A percentile compares a stretch with the other conserved stretches of the same genome.
Conservation (phyloP, 768 basidiomycete species). For the Hypsizygus marmoreus region DNA sequence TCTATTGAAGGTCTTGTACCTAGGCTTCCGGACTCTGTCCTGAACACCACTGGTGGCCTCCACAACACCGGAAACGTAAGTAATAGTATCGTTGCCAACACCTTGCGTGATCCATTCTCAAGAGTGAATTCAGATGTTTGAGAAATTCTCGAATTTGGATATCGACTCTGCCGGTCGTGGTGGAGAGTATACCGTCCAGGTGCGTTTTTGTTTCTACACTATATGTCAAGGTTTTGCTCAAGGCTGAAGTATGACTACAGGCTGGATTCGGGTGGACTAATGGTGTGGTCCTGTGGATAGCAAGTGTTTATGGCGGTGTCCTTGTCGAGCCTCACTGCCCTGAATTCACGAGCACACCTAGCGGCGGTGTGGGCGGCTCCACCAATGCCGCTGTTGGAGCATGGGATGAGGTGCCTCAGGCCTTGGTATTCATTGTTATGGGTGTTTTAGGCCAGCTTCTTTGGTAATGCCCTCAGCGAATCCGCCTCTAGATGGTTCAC, state of each 20-base stretch:
- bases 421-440: constrained; percentile 1
- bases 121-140: constrained; percentile 67
- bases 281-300: constrained; percentile 76
- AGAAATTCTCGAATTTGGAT: constrained; percentile 82
- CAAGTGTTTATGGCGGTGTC: constrained; percentile 61
- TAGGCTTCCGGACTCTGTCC: constrained; percentile 65
- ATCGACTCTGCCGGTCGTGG: constrained; percentile 79
- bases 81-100: constrained; percentile 15
- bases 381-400: constrained; percentile 13
- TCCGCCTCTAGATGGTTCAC: too few species aligned
- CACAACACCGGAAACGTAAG: constrained; percentile 75
- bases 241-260: constrained; percentile 24
- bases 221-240: background rate
- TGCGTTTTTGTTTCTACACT: constrained; percentile 23
- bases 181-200: constrained; percentile 89
- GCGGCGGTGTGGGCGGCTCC: background rate
- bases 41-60: constrained; percentile 67
- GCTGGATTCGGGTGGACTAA: constrained; percentile 92
- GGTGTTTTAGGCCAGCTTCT: background rate
- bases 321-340: constrained; percentile 71
- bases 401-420: constrained; percentile 4
- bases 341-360: constrained; percentile 28
- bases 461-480: background rate
- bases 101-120: constrained; percentile 2
- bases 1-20: constrained; percentile 71